These are phyloP conservation scores for Saxophila tyrrhenica DNA, from an alignment of 495 filamentous ascomycete genomes.

Conservation along the genomic window DNA sequence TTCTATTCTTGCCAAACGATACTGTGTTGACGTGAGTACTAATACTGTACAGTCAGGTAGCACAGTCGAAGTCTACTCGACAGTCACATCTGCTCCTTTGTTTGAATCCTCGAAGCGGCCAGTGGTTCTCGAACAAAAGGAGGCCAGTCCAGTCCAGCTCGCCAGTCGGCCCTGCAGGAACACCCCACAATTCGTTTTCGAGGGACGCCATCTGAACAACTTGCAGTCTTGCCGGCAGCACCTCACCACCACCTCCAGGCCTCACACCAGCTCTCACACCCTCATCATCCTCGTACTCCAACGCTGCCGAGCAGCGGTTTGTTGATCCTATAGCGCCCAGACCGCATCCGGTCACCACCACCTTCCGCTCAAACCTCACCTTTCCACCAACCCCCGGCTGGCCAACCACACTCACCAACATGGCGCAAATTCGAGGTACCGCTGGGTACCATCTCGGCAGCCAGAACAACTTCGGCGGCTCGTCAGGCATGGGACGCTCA, in stretches of 20 bases:
- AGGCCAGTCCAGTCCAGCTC: not conserved
- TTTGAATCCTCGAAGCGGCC: too few species aligned
- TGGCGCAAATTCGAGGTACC: conserved; percentile 95
- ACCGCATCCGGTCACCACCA: not conserved
- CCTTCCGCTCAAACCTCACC: not conserved
- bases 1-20: not conserved
- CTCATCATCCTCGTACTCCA: not conserved
- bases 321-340: not conserved
- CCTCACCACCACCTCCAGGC: not conserved
- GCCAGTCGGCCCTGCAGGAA: not conserved
- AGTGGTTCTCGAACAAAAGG: too few species aligned
- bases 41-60: too few species aligned
- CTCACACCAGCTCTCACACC: not conserved
- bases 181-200: too few species aligned
- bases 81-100: too few species aligned
- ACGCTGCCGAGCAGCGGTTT: conserved; percentile 11
- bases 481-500: conserved; percentile 39
- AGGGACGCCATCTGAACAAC: not conserved
- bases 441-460: conserved; percentile 87
- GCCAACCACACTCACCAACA: conserved; percentile 28
- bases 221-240: not conserved
- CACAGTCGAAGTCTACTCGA: too few species aligned
- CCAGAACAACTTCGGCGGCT: conserved; percentile 39
- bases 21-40: not conserved
- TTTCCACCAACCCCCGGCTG: not conserved